phyloP scores from a whole-genome alignment of 768 basidiomycete genomes.

The Tylopilus vinaceipallidus region DNA sequence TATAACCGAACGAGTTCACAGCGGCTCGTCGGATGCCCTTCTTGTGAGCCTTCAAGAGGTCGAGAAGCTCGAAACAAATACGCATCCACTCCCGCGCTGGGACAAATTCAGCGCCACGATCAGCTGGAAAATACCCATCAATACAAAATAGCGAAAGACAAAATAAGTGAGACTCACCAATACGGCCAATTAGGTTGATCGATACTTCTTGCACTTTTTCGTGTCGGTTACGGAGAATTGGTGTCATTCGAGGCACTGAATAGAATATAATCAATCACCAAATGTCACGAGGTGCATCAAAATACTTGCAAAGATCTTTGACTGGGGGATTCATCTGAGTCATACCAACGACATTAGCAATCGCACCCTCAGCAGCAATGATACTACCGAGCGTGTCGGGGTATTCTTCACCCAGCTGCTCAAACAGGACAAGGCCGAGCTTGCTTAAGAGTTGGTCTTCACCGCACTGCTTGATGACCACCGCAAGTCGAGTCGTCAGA shows the following conservation, averaged over 20 bases:
- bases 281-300: not conserved
- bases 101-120: slow-evolving; percentile 98
- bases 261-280: slow-evolving; percentile 1
- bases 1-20: slow-evolving; percentile 99
- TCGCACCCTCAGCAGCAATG: slow-evolving; percentile 97
- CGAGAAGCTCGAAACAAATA: slow-evolving; percentile 97
- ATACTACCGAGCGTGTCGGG: slow-evolving; percentile 99
- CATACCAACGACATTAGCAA: slow-evolving; percentile 99
- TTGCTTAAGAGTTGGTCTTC: slow-evolving; percentile 96
- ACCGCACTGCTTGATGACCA: slow-evolving; percentile 98
- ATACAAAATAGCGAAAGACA: not conserved
- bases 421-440: slow-evolving; percentile 94
- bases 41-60: slow-evolving; percentile 97
- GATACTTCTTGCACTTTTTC: slow-evolving; percentile 99
- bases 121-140: slow-evolving; percentile 49
- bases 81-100: slow-evolving; percentile 99
- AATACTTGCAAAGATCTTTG: slow-evolving; percentile 89
- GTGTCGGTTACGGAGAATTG: slow-evolving; percentile 98
- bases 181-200: slow-evolving; percentile 99
- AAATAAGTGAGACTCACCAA: slow-evolving; percentile 41
- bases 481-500: slow-evolving; percentile 89
- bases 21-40: slow-evolving; percentile 98
- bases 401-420: slow-evolving; percentile 98
- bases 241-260: slow-evolving; percentile 97
- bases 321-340: slow-evolving; percentile 99